Evolutionary conservation across 1,139 yeast species (phyloP), one percentile per base, ranked within the genome.

Genomic region (Yamadazyma conglobata): DNA sequence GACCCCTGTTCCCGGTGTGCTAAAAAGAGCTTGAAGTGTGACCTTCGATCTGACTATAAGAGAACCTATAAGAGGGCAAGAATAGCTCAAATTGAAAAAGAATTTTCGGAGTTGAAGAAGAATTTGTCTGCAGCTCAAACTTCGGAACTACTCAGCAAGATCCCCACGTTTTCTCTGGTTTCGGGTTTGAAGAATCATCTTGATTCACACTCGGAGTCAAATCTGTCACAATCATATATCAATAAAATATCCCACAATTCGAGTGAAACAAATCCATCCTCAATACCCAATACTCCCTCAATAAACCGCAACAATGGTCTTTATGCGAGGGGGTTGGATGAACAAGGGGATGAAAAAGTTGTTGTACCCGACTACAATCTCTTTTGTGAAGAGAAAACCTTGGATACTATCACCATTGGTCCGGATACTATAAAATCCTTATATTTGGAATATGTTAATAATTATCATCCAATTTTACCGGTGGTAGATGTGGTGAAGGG

Each of bases 1-100:
- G 64, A 66, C n/a, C 84, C 96, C 1, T 91, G 98, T 49, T 64
- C 89, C 0, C 64, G 96, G 40, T 91, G 97, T 53, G 50, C 60
- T 10, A 84, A 83, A 52, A 77, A 85, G 47, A 73, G 76, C 6
- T 64, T 83, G 5, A 64, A 66, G 12, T 91, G 98, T 54, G 73
- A 80, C 22, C 58, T 89, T 31, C 79, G 85, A 46, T 72, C 85
- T 8, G 93, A 81, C 44, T 91, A 85, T 54, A 86, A 88, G 53
- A 67, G 98, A 43, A 87, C 96, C 0, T 84, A 85, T 43, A 91
- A 89, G 50, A 66, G 97, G 33, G 93, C 89, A 4, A 71, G 93
- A 33, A 73, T 88, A 29, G 91, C 85, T 16, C 86, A 82, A 50
- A 79, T 91, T 31, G 97, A 89, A 50, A 73, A 70, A 44, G 94